These are phyloP conservation scores for Ophiostoma triangulosporum DNA, from an alignment of 2,329 filamentous ascomycete species.

Conservation along the genomic window DNA sequence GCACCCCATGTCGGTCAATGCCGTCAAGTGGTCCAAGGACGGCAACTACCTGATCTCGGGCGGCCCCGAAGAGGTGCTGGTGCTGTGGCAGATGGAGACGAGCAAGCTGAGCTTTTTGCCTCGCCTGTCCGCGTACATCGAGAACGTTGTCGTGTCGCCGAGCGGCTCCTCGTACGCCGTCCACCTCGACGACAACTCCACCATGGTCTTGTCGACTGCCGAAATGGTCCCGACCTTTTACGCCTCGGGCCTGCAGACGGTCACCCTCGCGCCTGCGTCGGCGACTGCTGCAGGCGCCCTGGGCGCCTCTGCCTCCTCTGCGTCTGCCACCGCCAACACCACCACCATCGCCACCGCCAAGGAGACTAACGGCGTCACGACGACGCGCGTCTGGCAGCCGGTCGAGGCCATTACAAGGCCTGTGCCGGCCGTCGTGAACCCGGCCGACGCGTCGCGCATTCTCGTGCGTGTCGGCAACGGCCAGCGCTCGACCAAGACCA, in stretches of 20 bases:
- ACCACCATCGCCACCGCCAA: conserved; percentile 26
- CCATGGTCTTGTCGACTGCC: conserved; percentile 78
- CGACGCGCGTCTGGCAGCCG: conserved; percentile 33
- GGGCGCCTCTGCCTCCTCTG: too few species aligned
- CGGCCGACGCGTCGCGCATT: conserved; percentile 47
- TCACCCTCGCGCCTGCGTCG: conserved; percentile 34
- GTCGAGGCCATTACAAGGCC: conserved; percentile 31
- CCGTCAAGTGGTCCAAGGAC: conserved; percentile 84
- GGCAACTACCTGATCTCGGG: conserved; percentile 92
- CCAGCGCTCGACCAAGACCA: conserved; percentile 29
- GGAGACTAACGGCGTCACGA: neutral
- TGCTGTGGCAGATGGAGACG: conserved; percentile 89
- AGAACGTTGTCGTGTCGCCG: conserved; percentile 71
- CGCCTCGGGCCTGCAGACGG: conserved; percentile 66
- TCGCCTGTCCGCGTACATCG: conserved; percentile 76
- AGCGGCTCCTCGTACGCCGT: conserved; percentile 70
- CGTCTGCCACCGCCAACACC: too few species aligned
- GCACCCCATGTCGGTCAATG: conserved; percentile 73
- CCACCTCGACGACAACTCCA: conserved; percentile 81
- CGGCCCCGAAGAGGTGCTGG: conserved; percentile 75
- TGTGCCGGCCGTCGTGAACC: conserved; percentile 50
- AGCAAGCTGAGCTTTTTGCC: conserved; percentile 70
- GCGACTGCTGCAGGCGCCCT: conserved; percentile 39
- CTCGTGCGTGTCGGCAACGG: conserved; percentile 54
- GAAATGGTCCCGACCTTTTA: conserved; percentile 77